Percentiles rank a stretch among this genome's conserved stretches.
Conservation (phyloP, 805 yeast species). For the Yamadazyma akitaensis region DNA sequence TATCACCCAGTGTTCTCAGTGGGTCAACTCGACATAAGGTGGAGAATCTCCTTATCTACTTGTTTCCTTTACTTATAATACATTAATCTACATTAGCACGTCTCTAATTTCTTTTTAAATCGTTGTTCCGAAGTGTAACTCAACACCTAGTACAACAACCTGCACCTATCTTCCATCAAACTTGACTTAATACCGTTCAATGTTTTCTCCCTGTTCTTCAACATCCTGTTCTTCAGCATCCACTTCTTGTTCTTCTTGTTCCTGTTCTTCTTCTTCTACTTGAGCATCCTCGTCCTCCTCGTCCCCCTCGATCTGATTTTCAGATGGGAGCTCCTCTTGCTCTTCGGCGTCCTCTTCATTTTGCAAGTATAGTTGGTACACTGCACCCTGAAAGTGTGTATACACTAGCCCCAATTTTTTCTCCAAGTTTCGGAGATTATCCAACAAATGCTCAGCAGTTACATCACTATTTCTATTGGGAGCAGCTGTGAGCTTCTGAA, state of each 20-base stretch:
- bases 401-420: conserved; percentile 61
- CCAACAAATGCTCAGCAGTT: conserved; percentile 34
- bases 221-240: background rate
- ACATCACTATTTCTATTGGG: background rate
- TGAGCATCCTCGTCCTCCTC: background rate
- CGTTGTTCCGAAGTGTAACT: too few species aligned
- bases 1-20: too few species aligned
- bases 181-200: background rate
- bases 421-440: conserved; percentile 57
- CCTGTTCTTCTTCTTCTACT: background rate
- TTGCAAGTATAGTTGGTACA: conserved; percentile 59
- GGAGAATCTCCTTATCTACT: too few species aligned
- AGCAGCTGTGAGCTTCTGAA: conserved; percentile 23
- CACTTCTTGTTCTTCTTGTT: background rate
- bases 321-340: background rate
- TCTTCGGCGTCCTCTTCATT: conserved; percentile 27
- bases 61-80: too few species aligned
- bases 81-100: too few species aligned
- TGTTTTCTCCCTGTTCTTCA: background rate
- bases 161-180: background rate
- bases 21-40: too few species aligned
- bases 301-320: background rate
- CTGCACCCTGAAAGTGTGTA: conserved; percentile 67
- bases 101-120: too few species aligned
- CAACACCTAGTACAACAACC: too few species aligned